Conservation (phyloP, 306 rosid genomes). For the Cucurbita maxima region DNA sequence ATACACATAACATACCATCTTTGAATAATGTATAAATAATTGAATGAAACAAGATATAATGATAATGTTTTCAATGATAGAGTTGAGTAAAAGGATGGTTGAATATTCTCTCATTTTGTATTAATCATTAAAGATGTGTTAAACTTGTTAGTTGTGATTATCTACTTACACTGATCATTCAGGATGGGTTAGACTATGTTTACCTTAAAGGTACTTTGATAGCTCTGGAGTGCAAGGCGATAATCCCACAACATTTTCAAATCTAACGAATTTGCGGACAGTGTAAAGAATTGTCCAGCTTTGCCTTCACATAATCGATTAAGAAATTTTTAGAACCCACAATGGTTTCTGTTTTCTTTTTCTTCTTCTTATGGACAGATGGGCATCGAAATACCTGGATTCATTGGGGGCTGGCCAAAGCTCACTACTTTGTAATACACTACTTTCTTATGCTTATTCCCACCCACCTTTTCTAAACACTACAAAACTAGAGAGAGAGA, state of each 20-base stretch:
- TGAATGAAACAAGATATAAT: too few relatives aligned
- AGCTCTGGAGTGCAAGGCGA: slow-evolving; percentile 67
- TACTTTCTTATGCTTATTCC: neutral
- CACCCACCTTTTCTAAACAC: neutral
- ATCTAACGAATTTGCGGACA: slow-evolving; percentile 23
- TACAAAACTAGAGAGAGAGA: neutral
- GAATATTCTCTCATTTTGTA: too few relatives aligned
- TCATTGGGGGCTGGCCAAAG: slow-evolving; percentile 57
- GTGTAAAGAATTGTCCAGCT: slow-evolving; percentile 19
- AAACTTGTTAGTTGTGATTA: neutral
- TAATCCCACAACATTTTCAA: slow-evolving; percentile 57
- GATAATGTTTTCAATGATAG: too few relatives aligned
- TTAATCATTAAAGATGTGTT: too few relatives aligned
- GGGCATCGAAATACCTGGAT: slow-evolving; percentile 63
- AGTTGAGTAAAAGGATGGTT: too few relatives aligned
- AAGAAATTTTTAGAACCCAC: neutral
- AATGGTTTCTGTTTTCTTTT: neutral
- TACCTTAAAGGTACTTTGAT: slow-evolving; percentile 39
- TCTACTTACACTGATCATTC: neutral
- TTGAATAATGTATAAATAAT: too few relatives aligned
- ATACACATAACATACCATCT: too few relatives aligned
- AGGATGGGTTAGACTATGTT: neutral
- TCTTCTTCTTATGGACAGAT: slow-evolving; percentile 23
- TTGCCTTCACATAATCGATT: neutral
- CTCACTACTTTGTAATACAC: slow-evolving; percentile 45